Evolutionary conservation across 106 monocot species (phyloP).

Genomic region (Allium sativum): DNA sequence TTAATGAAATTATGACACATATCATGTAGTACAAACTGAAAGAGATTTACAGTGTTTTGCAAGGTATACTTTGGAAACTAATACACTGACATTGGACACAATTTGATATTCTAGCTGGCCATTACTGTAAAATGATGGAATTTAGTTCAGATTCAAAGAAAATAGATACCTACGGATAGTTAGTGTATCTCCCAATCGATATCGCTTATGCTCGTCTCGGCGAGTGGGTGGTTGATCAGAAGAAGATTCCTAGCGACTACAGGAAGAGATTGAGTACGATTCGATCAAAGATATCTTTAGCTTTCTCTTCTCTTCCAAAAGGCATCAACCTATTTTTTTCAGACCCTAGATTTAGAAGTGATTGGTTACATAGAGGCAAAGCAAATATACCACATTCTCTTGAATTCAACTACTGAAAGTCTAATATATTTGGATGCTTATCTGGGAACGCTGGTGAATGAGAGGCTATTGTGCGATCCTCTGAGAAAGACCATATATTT

Average conservation of each 20-base stretch:
- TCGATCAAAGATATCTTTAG: constrained; percentile 43
- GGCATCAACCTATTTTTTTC: constrained; percentile 57
- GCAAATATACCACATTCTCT: constrained; percentile 4
- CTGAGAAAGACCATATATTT: constrained; percentile 93
- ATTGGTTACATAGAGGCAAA: constrained; percentile 8
- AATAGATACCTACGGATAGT: too few species aligned
- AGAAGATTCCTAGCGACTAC: constrained; percentile 80
- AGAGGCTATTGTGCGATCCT: constrained; percentile 65
- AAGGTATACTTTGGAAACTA: too few species aligned
- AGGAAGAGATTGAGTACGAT: constrained; percentile 55
- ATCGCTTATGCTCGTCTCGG: constrained; percentile 89
- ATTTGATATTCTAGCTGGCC: too few species aligned
- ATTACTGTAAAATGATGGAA: too few species aligned
- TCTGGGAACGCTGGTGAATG: constrained; percentile 95
- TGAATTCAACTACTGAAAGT: constrained; percentile 54
- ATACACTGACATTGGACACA: too few species aligned
- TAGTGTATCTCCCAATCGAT: constrained; percentile 44
- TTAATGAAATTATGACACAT: too few species aligned
- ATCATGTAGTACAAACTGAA: too few species aligned
- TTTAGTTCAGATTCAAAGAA: too few species aligned
- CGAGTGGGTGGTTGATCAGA: constrained; percentile 98
- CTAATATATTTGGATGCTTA: constrained; percentile 89
- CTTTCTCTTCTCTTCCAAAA: constrained; percentile 52
- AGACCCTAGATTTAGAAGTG: constrained; percentile 61
- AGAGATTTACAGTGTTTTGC: too few species aligned